Conservation (phyloP, 2,329 filamentous ascomycete species). For the Xylariaceae sp. region DNA sequence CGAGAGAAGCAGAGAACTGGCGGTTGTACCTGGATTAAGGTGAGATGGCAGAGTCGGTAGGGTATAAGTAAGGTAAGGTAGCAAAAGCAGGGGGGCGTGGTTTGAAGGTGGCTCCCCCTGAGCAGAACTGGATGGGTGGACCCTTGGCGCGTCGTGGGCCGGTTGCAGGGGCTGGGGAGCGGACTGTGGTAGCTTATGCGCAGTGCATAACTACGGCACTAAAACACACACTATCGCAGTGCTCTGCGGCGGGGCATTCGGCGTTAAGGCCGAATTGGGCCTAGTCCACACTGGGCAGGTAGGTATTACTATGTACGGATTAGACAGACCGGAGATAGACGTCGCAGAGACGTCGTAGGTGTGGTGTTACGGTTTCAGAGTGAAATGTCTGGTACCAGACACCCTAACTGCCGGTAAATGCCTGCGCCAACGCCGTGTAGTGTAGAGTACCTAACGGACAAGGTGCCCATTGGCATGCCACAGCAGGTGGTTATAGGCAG, state of each 20-base stretch:
- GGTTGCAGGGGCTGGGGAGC: slow-evolving; percentile 13
- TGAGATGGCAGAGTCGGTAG: not conserved
- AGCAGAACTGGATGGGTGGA: slow-evolving; percentile 17
- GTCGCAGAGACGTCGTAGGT: not conserved
- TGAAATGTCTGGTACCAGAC: not conserved
- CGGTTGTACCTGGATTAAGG: not conserved
- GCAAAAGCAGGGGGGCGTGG: slow-evolving; percentile 8
- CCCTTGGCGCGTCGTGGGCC: slow-evolving; percentile 17
- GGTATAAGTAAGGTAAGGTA: slow-evolving; percentile 1
- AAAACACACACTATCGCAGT: slow-evolving; percentile 6
- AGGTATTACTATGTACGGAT: not conserved
- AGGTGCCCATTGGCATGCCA: too few species aligned
- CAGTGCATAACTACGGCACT: too few species aligned
- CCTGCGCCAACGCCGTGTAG: not conserved
- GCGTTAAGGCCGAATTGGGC: not conserved
- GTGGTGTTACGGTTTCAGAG: not conserved
- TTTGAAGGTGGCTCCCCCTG: slow-evolving; percentile 10
- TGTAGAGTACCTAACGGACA: too few species aligned
- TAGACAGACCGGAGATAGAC: too few species aligned
- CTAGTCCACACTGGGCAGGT: not conserved
- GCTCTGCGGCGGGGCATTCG: too few species aligned
- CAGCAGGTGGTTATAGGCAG: too few species aligned
- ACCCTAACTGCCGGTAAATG: not conserved
- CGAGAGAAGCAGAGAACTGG: not conserved
- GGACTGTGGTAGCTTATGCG: not conserved